These are phyloP conservation scores for Alternaria ventricosa DNA, from an alignment of 2,329 filamentous ascomycete genomes.

Conservation along the genomic window DNA sequence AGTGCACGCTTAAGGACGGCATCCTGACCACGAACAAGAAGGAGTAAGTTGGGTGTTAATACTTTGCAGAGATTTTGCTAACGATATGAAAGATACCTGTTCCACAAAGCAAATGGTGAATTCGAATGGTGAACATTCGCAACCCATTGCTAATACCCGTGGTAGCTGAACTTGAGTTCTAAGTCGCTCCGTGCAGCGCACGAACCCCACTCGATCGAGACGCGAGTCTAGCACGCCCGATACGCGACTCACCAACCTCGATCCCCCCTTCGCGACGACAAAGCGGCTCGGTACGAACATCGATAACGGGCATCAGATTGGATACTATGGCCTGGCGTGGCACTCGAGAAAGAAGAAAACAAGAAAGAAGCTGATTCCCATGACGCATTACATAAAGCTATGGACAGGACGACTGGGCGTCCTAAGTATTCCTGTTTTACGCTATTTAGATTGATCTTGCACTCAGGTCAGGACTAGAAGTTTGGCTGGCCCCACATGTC, in stretches of 20 bases:
- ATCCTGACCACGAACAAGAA: conserved; percentile 91
- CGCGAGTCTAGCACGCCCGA: conserved; percentile 5
- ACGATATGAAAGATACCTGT: conserved; percentile 72
- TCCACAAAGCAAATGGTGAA: conserved; percentile 96
- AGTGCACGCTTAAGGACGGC: conserved; percentile 97
- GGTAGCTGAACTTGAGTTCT: conserved; percentile 34
- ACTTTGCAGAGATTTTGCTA: background rate
- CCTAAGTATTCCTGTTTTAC: background rate
- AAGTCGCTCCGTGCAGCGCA: conserved; percentile 16
- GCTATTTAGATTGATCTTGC: background rate
- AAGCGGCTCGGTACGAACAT: background rate
- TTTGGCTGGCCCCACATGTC: background rate
- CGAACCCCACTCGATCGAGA: conserved; percentile 8
- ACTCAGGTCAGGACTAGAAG: background rate
- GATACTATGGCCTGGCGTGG: background rate
- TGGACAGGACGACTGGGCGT: background rate
- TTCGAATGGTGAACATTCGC: conserved; percentile 80
- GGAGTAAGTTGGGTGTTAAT: conserved; percentile 64
- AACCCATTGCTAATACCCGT: conserved; percentile 22
- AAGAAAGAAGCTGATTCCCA: background rate
- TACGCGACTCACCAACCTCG: background rate
- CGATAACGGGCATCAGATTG: conserved; percentile 4
- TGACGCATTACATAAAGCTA: background rate
- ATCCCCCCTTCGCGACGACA: background rate
- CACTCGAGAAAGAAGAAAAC: background rate